Base-by-base conservation (phyloP, 306 rosid genomes). In the Cyclanthera cordifolia region DNA sequence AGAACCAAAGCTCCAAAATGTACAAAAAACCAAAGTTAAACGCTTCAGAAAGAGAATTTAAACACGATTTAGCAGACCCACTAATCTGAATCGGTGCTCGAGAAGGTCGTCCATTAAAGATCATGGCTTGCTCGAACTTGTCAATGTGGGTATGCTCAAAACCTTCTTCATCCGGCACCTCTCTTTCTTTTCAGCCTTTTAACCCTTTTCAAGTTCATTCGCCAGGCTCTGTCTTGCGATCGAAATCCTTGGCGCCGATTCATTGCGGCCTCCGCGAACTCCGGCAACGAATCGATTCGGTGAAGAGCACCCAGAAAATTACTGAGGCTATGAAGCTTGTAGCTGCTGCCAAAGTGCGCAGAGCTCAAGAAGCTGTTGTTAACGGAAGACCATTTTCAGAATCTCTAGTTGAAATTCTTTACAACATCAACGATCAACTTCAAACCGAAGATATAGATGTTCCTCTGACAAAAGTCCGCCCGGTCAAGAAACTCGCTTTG, bases 301-400 rank as follows among this genome's bases (percentile, higher is more conserved):
- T 91, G 0, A 88, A 82, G 63, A 91, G 83, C 81, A 91, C 97
- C 45, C 95, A 86, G 86, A 91, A 91, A 74, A 91, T 91, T 70
- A 91, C 97, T 0, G 97, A 91, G 79, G 97, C 97, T 57, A 91
- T 88, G 95, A 91, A 91, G 84, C 97, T 91, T 48, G 97, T 91
- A 6, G 95, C 97, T 0, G 97, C 97, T 10, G 97, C 96, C 4
- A 88, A 86, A 79, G 97, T 91, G 65, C 84, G 97, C 37, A 81
- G 96, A 75, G 97, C 97, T 28, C 96, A 91, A 79, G 97, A 91
- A 79, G 96, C 97, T 52, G 95, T 91, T 16, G 95, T 86, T 3
- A 91, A 86, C 59, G 97, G 86, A 19, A 82, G 97, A 67, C 97
- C 97, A 13, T 91, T 91, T 63, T 91, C 95, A 8, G 86, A 91